Conservation (phyloP, 495 filamentous ascomycete species). For the Penicillium roqueforti region DNA sequence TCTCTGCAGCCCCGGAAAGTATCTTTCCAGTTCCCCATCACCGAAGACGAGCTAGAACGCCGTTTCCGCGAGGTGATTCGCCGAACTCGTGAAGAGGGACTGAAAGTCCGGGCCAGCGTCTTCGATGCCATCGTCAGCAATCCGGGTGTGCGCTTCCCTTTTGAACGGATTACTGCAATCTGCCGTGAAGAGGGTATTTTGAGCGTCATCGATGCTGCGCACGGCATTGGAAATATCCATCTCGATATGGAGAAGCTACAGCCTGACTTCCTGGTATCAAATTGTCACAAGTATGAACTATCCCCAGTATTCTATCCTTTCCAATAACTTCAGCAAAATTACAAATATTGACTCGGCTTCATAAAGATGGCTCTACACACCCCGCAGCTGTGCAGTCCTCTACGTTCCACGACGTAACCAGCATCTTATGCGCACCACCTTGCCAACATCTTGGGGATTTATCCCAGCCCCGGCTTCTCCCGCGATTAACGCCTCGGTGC, state of each 20-base stretch:
- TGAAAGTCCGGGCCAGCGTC: conserved; percentile 57
- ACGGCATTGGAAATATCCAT: conserved; percentile 72
- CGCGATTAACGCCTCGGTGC: conserved; percentile 24
- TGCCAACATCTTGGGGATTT: conserved; percentile 66
- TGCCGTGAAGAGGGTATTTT: conserved; percentile 62
- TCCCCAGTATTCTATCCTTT: neutral
- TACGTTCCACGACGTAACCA: conserved; percentile 75
- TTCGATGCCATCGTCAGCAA: conserved; percentile 74
- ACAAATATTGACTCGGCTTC: neutral
- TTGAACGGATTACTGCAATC: conserved; percentile 57
- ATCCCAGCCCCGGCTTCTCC: conserved; percentile 35
- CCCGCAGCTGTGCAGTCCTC: conserved; percentile 75
- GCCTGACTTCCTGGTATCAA: conserved; percentile 80
- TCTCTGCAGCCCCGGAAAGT: conserved; percentile 40
- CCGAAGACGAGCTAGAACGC: conserved; percentile 53
- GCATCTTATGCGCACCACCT: conserved; percentile 61
- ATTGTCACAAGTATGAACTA: conserved; percentile 68
- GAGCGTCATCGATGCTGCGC: conserved; percentile 73
- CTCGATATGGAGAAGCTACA: conserved; percentile 60
- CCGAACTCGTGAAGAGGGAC: conserved; percentile 38
- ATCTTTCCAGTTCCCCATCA: conserved; percentile 52
- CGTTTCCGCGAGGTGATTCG: conserved; percentile 48
- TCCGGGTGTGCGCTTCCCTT: conserved; percentile 76
- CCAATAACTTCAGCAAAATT: neutral
- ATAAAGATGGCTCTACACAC: conserved; percentile 77